Evolutionary conservation across 768 basidiomycete species (phyloP).

Genomic region (Vishniacozyma victoriae): DNA sequence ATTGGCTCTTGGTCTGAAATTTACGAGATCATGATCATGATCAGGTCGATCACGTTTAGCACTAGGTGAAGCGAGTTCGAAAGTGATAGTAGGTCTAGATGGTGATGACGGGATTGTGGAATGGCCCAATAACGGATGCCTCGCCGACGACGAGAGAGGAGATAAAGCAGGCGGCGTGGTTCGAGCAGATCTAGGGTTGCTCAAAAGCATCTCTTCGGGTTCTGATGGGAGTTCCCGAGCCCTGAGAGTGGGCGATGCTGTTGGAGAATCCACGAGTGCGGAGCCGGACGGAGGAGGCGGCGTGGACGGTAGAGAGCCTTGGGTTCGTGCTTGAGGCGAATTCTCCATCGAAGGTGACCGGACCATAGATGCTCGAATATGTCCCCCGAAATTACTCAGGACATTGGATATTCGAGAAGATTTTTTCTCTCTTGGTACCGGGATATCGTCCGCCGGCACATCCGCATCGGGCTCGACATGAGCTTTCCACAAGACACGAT

Average conservation of each 20-base stretch:
- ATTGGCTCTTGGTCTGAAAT: slow-evolving; percentile 3
- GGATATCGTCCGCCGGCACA: not conserved
- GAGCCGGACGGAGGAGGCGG: slow-evolving; percentile 1
- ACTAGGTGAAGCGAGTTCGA: slow-evolving; percentile 13
- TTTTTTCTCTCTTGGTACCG: slow-evolving; percentile 2
- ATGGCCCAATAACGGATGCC: slow-evolving; percentile 13
- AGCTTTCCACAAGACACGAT: slow-evolving; percentile 45
- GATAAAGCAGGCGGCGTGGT: not conserved
- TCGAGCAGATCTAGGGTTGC: not conserved
- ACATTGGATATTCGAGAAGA: slow-evolving; percentile 17
- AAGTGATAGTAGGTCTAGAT: slow-evolving; percentile 17
- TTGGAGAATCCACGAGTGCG: slow-evolving; percentile 6
- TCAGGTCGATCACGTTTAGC: slow-evolving; percentile 2
- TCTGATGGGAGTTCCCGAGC: not conserved
- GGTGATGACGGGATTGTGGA: slow-evolving; percentile 6
- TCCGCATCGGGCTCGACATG: slow-evolving; percentile 30
- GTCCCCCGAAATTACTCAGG: slow-evolving; percentile 23
- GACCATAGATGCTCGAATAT: slow-evolving; percentile 15
- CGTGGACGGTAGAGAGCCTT: not conserved
- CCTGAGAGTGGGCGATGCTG: not conserved
- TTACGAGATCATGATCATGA: not conserved
- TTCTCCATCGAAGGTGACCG: slow-evolving; percentile 22
- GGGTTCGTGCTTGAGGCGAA: not conserved
- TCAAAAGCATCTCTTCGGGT: not conserved
- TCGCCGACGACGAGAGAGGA: not conserved